phyloP scores from a whole-genome alignment of 331 rosid species.

The Erythrophleum ivorense region DNA sequence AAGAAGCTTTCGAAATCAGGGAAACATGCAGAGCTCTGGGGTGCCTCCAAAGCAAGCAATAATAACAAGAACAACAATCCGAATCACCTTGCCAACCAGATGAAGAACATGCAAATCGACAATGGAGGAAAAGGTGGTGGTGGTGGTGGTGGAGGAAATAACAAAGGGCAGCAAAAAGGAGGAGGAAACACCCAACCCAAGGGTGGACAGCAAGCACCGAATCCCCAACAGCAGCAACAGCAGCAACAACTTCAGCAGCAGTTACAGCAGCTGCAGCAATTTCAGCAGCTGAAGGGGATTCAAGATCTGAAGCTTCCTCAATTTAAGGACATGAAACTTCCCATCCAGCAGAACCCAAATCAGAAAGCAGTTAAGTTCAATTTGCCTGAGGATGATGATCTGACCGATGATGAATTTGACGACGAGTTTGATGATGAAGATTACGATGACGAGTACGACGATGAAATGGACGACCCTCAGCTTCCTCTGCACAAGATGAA shows the following conservation, averaged over 20 bases:
- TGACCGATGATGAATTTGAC: constrained; percentile 55
- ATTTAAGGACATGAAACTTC: constrained; percentile 61
- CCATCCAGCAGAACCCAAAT: constrained; percentile 40
- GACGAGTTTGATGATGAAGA: constrained; percentile 62
- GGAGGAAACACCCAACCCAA: constrained; percentile 37
- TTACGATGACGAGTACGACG: constrained; percentile 55
- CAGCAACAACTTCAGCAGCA: constrained; percentile 51
- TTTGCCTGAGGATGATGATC: constrained; percentile 59
- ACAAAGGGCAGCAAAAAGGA: constrained; percentile 50
- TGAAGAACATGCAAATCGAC: constrained; percentile 73
- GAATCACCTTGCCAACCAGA: constrained; percentile 60
- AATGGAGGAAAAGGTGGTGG: constrained; percentile 62
- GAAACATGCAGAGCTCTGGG: constrained; percentile 90
- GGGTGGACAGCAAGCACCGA: constrained; percentile 40
- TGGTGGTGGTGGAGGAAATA: constrained; percentile 58
- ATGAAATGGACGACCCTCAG: constrained; percentile 45
- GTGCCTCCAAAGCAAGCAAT: constrained; percentile 56
- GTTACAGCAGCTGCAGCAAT: constrained; percentile 57
- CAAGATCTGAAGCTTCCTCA: constrained; percentile 74
- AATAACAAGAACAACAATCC: constrained; percentile 44
- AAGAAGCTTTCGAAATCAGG: constrained; percentile 91
- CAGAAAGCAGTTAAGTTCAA: constrained; percentile 64
- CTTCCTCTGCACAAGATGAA: constrained; percentile 58
- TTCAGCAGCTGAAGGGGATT: constrained; percentile 71
- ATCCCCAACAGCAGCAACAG: constrained; percentile 45